phyloP scores from a whole-genome alignment of 495 filamentous ascomycete species.

The Penicillium steckii region DNA sequence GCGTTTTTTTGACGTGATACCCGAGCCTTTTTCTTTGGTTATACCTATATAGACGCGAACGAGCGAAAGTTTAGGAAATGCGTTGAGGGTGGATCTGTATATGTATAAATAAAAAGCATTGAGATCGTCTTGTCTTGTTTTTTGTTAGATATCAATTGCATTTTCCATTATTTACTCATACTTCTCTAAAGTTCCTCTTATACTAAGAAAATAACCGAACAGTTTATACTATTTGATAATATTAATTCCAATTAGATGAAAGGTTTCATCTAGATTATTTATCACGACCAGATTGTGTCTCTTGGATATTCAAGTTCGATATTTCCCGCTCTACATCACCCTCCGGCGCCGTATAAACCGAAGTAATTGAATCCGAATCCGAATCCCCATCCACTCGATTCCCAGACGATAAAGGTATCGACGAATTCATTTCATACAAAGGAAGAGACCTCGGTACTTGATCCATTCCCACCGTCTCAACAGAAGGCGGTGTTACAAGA shows the following conservation, averaged over 20 bases:
- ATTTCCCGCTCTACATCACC: no score
- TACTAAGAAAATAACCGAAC: neutral
- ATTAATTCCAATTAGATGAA: no score
- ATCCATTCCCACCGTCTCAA: neutral
- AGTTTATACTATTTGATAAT: no score
- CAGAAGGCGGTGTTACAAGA: neutral
- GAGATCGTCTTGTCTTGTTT: neutral
- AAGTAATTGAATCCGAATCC: constrained; percentile 16
- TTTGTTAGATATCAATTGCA: neutral
- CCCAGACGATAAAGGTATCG: neutral
- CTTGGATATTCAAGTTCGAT: no score
- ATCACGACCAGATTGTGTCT: no score
- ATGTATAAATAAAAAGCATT: constrained; percentile 1
- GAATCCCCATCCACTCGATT: constrained; percentile 1
- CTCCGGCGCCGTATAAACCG: constrained; percentile 27
- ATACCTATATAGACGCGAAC: constrained; percentile 8
- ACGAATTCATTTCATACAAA: neutral
- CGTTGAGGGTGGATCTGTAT: neutral
- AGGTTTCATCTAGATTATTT: no score
- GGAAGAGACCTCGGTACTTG: neutral
- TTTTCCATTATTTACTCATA: no score
- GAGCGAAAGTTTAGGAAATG: neutral
- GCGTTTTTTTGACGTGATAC: constrained; percentile 16
- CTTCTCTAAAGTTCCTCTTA: no score
- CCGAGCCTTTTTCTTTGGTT: constrained; percentile 14